phyloP scores from a whole-genome alignment of 2,329 filamentous ascomycete genomes.

The Geoglossum cookeanum region DNA sequence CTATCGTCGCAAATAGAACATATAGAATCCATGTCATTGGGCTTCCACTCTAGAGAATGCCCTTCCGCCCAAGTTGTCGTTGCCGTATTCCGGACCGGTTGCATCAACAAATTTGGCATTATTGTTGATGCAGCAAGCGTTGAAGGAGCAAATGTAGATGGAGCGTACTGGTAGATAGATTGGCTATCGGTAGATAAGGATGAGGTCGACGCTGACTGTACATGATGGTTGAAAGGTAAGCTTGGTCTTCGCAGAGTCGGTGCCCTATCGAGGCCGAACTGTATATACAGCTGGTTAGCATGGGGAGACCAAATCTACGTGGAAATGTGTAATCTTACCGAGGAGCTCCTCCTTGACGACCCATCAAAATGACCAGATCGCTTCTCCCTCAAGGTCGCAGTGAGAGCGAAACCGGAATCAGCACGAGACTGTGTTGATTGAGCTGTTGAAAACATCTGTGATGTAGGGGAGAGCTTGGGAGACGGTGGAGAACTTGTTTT shows the following conservation, averaged over 20 bases:
- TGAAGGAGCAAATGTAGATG: constrained; percentile 71
- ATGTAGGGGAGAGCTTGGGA: constrained; percentile 52
- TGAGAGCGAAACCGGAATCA: constrained; percentile 77
- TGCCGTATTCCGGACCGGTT: constrained; percentile 22
- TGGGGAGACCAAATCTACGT: background rate
- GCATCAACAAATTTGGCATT: constrained; percentile 57
- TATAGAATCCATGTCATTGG: constrained; percentile 23
- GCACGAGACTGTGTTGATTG: constrained; percentile 69
- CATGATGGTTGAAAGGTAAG: constrained; percentile 51
- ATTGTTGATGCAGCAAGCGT: constrained; percentile 70
- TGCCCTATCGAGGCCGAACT: constrained; percentile 30
- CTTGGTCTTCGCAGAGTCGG: constrained; percentile 29
- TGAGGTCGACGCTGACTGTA: constrained; percentile 47
- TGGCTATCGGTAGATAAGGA: constrained; percentile 31
- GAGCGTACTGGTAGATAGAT: constrained; percentile 41
- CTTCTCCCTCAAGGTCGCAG: constrained; percentile 78
- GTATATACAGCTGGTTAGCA: constrained; percentile 10
- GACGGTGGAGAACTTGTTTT: constrained; percentile 35
- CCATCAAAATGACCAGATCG: constrained; percentile 82
- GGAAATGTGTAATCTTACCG: constrained; percentile 23
- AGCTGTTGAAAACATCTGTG: constrained; percentile 55
- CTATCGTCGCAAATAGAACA: constrained; percentile 33
- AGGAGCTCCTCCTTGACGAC: constrained; percentile 72
- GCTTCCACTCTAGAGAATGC: constrained; percentile 27
- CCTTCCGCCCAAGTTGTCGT: constrained; percentile 28